Base-by-base conservation (phyloP, 2,329 filamentous ascomycete species). In the Trichoderma sp. region DNA sequence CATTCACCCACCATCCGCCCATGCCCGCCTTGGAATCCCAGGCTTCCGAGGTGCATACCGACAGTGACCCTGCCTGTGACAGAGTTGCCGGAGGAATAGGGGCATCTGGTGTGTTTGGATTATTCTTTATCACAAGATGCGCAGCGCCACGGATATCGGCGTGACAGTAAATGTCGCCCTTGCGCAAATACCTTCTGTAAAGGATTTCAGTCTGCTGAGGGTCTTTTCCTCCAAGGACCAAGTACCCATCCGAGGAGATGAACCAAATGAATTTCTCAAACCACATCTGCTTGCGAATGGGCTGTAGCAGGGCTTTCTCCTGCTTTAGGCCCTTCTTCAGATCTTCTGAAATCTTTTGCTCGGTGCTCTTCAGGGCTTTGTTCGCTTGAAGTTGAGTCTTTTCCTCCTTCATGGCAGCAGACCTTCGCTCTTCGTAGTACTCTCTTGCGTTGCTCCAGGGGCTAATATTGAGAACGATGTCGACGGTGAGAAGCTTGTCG, bases 241-340 rank as follows among this genome's bases (percentile, higher is more conserved):
- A 89, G 82, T 98, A 98, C 5, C 96, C 95, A 81, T 99, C 97
- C 0, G 95, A 97, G 0, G 95, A 98, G 79, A 98, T 90, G 85
- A 99, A 99, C 89, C 95, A 98, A 33, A 92, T 87, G 80, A 98
- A 99, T 84, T 99, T 99, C 81, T 99, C 97, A 79, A 98, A 99
- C 97, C 97, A 99, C 80, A 95, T 90, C 78, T 92, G 93, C 80
- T 92, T 93, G 74, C 97, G 91, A 9, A 98, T 93, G 0, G 93
- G 95, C 63, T 95, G 92, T 11, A 98, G 86, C 2, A 97, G 87
- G 24, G 95, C 93, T 83, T 98, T 98, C 84, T 98, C 97, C 81
- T 97, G 93, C 85, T 98, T 98, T 75, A 98, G 84, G 0, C 92
- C 93, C 80, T 95, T 96, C 85, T 94, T 97, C 27, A 98, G 87